Evolutionary conservation across 1,284 basidiomycete genomes (phyloP), one percentile per base, ranked within the genome.

Genomic region (Pyrrhoderma noxium): DNA sequence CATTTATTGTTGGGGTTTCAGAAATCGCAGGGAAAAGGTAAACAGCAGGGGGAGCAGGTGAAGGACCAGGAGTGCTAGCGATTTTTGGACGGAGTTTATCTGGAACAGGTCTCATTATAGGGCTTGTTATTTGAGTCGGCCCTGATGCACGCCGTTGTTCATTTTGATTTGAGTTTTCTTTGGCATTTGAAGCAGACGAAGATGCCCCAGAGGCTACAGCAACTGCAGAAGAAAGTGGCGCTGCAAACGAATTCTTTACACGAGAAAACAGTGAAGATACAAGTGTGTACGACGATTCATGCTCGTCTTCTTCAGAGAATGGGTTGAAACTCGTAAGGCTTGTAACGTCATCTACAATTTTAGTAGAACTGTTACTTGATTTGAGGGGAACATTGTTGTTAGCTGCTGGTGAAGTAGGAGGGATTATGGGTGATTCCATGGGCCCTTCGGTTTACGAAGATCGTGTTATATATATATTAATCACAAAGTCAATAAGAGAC

Each of bases 231-330:
- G 79, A 72, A 21, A 84, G 65, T 27, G 85, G 84, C 0, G 77
- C 76, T 35, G 82, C 71, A 19, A 89, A 72, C 9, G 83, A 83
- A 60, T 76, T 88, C 71, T 85, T 89, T 71, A 90, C 76, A 58
- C 80, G 79, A 35, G 82, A 86, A 50, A 90, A 75, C 16, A 90
- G 68, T 18, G 85, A 86, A 1, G 84, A 79, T 54, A 89, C 83
- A 52, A 89, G 71, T 1, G 85, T 80, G 62, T 88, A 89, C 11
- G 85, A 87, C 7, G 86, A 85, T 59, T 89, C 88, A 62, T 85
- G 77, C 65, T 89, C 88, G 62, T 90, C 88, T 64, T 90, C 88
- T 62, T 89, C 86, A 11, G 83, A 80, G 70, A 90, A 90, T 11
- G 88, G 87, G 63, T 90, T 90, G 71, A 84, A 88, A 45, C 85